A percentile compares a stretch with the other conserved stretches of the same genome.
phyloP scores from a whole-genome alignment of 106 monocot species.

The Platanthera zijinensis region DNA sequence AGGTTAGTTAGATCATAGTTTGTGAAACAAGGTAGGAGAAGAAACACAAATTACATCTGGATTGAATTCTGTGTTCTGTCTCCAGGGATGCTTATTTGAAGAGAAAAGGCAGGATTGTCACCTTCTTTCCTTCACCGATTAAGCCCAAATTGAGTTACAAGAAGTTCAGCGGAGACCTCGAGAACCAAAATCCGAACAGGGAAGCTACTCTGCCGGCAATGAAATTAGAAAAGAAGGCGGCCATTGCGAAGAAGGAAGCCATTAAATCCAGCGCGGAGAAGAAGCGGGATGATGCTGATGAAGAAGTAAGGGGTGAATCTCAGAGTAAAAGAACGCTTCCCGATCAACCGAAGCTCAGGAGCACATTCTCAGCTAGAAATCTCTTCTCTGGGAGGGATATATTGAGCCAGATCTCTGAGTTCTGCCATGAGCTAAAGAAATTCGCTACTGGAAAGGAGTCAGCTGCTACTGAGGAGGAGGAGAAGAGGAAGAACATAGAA shows the following conservation, averaged over 20 bases:
- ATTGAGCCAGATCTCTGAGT: constrained; percentile 68
- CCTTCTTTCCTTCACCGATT: not conserved
- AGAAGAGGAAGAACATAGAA: constrained; percentile 9
- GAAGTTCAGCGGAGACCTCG: constrained; percentile 46
- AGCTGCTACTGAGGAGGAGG: not conserved
- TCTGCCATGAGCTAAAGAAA: constrained; percentile 75
- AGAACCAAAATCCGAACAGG: constrained; percentile 75
- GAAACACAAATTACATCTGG: not conserved
- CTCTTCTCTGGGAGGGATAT: constrained; percentile 50
- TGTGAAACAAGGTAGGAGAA: not conserved
- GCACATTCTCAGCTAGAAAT: constrained; percentile 71
- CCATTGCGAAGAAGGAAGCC: constrained; percentile 15
- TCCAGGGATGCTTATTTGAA: constrained; percentile 9
- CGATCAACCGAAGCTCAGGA: constrained; percentile 30
- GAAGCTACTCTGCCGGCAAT: constrained; percentile 3
- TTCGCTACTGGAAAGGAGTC: constrained; percentile 31
- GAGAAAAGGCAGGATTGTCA: constrained; percentile 2
- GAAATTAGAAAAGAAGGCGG: constrained; percentile 12
- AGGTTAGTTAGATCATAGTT: not conserved
- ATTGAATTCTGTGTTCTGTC: not conserved
- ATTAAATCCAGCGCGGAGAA: constrained; percentile 69
- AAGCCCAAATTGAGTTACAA: constrained; percentile 15
- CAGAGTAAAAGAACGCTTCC: constrained; percentile 3
- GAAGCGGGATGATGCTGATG: constrained; percentile 15
- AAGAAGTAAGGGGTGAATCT: not conserved